Conservation (phyloP, 1,139 yeast species). For the Yamadazyma buinensis region DNA sequence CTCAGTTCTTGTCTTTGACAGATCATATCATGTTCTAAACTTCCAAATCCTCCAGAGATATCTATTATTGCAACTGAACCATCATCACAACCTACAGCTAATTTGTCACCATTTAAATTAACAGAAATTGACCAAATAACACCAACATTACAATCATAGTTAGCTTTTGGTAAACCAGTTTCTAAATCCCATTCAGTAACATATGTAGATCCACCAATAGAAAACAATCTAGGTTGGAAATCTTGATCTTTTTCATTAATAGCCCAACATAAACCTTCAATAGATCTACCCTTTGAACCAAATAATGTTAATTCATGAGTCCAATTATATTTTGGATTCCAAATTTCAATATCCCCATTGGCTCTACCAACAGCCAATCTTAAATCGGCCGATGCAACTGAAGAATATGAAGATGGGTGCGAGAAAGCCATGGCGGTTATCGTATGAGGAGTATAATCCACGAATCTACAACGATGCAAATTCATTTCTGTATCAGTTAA, state of each 20-base stretch:
- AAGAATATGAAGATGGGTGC: slow-evolving; percentile 43
- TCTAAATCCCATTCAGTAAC: slow-evolving; percentile 90
- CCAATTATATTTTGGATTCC: slow-evolving; percentile 80
- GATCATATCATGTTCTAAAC: slow-evolving; percentile 69
- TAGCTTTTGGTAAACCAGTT: slow-evolving; percentile 67
- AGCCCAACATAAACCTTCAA: slow-evolving; percentile 89
- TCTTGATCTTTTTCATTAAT: slow-evolving; percentile 31
- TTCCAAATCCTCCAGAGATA: slow-evolving; percentile 79
- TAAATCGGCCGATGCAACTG: slow-evolving; percentile 58
- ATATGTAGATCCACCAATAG: slow-evolving; percentile 90
- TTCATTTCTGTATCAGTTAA: slow-evolving; percentile 41
- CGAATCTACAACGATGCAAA: slow-evolving; percentile 89
- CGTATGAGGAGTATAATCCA: slow-evolving; percentile 83
- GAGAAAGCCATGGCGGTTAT: slow-evolving; percentile 84
- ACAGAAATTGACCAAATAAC: slow-evolving; percentile 86
- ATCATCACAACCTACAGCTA: slow-evolving; percentile 95
- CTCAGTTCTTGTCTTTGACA: slow-evolving; percentile 85
- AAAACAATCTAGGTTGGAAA: slow-evolving; percentile 61
- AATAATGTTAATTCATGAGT: slow-evolving; percentile 57
- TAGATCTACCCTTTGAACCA: slow-evolving; percentile 79
- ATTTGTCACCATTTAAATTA: slow-evolving; percentile 54
- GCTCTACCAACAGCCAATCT: slow-evolving; percentile 90
- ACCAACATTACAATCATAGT: slow-evolving; percentile 91
- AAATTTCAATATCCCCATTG: slow-evolving; percentile 92
- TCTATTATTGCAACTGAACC: slow-evolving; percentile 85